Evolutionary conservation across 2,329 filamentous ascomycete genomes (phyloP), one percentile per base, ranked within the genome.

Genomic region (Ascochyta fabae): DNA sequence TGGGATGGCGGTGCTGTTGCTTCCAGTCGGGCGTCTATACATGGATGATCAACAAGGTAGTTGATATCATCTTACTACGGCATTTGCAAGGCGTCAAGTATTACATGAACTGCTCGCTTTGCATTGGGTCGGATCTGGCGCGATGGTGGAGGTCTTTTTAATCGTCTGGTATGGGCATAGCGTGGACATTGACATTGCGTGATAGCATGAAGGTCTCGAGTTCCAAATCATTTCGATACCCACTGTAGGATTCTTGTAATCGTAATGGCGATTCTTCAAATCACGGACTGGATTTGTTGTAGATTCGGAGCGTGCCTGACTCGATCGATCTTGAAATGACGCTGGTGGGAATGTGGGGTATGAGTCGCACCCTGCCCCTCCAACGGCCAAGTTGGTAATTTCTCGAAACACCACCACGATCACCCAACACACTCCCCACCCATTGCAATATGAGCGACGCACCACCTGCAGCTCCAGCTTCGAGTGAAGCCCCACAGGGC

Each of bases 401-500:
- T 51, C 43, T 47, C 27, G n/a, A 51, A 7, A 29, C 33, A 48
- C 48, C 43, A 48, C 43, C 26, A 50, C 54, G 26, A 19, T 52
- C 36, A 34, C 43, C 34, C 41, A 38, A 12, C 44, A 43, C 53
- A 26, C 41, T 36, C 43, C 35, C 43, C 48, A 53, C 23, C 43
- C 10, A 52, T 48, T 52, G 35, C 57, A 62, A 58, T 57, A 75
- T 75, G 72, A 67, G 70, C 57, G 71, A 75, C 60, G 62, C 67
- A 48, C 57, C 67, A 44, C 64, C 71, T 44, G 57, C 66, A 43
- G 59, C 67, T 31, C 55, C 65, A 40, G 63, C 61, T 56, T 54
- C 67, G 23, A 57, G 56, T 41, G 66, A 68, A 35, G 52, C 59
- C 39, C 54, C 58, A 19, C 62, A 65, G 52, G 55, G 58, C 19